These are phyloP conservation scores for Aspergillus oerlinghausenensis DNA, from an alignment of 2,329 filamentous ascomycete genomes.

Conservation along the genomic window DNA sequence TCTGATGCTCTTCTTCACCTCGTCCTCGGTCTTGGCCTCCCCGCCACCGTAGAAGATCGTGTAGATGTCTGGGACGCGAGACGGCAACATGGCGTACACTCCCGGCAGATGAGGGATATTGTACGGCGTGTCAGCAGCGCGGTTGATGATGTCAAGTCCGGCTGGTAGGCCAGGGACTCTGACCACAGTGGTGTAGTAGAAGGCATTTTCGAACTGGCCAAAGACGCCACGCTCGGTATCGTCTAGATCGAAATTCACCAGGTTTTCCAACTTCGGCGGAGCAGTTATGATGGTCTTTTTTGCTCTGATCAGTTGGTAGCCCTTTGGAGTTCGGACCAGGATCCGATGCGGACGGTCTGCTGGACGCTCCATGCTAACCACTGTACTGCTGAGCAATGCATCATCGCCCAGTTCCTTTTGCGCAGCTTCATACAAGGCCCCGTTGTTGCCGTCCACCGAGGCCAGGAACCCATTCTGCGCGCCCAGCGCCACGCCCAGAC, in stretches of 20 bases:
- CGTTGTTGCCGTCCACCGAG: background rate
- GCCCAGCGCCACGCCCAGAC: slow-evolving; percentile 4
- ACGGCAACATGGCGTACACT: slow-evolving; percentile 4
- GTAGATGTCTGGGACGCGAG: background rate
- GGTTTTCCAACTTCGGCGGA: slow-evolving; percentile 31
- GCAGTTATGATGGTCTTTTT: slow-evolving; percentile 35
- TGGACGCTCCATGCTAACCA: slow-evolving; percentile 28
- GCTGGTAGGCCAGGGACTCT: slow-evolving; percentile 21
- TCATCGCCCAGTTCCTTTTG: slow-evolving; percentile 21
- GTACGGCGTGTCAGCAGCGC: slow-evolving; percentile 6
- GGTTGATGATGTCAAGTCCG: slow-evolving; percentile 5
- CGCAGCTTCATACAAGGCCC: slow-evolving; percentile 1
- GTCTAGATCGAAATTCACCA: slow-evolving; percentile 30
- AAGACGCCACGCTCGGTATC: slow-evolving; percentile 29
- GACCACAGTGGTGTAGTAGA: slow-evolving; percentile 30
- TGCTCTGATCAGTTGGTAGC: slow-evolving; percentile 28
- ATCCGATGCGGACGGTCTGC: slow-evolving; percentile 22
- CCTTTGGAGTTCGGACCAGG: slow-evolving; percentile 20
- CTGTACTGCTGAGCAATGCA: slow-evolving; percentile 35
- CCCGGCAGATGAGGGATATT: slow-evolving; percentile 5
- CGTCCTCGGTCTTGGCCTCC: background rate
- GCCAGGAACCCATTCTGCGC: background rate
- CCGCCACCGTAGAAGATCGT: slow-evolving; percentile 3
- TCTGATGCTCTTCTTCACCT: slow-evolving; percentile 3
- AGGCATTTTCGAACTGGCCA: slow-evolving; percentile 17